Percentiles rank a stretch among this genome's conserved stretches.
These are phyloP conservation scores for Cryptosporidium muris DNA, from an alignment of 169 alveolate species.

Conservation along the genomic window DNA sequence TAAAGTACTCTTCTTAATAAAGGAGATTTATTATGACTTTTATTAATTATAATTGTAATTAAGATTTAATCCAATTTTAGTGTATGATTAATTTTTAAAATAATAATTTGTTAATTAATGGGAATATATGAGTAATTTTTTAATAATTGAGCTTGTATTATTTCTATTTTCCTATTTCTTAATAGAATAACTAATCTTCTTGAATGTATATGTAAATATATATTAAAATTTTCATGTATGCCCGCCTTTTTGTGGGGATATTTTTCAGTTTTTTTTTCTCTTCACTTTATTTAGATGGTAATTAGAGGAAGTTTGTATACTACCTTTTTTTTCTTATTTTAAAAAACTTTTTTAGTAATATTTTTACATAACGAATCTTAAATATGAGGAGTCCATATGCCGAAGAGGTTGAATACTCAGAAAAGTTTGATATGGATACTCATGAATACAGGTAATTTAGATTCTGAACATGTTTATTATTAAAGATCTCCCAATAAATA, in stretches of 20 bases:
- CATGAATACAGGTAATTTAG: constrained; percentile 57
- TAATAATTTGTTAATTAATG: too few species aligned
- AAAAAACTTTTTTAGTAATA: too few species aligned
- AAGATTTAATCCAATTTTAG: too few species aligned
- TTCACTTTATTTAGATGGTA: neutral
- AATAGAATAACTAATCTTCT: neutral
- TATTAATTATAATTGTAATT: too few species aligned
- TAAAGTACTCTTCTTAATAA: too few species aligned
- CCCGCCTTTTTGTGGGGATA: neutral
- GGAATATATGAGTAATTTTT: neutral
- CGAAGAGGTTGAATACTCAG: constrained; percentile 68
- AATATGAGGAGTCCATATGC: constrained; percentile 71
- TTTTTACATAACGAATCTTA: too few species aligned
- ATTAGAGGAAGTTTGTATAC: too few species aligned
- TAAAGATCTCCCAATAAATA: neutral
- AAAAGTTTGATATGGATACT: constrained; percentile 68
- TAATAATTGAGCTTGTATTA: neutral
- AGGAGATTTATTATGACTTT: too few species aligned
- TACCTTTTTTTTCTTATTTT: too few species aligned
- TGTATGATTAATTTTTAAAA: too few species aligned
- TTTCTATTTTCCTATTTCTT: neutral
- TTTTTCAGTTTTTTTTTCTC: neutral
- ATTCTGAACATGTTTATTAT: neutral
- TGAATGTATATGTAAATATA: neutral
- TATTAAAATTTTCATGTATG: neutral